Evolutionary conservation across 2,329 filamentous ascomycete species (phyloP).

Genomic region (Botrytis elliptica): DNA sequence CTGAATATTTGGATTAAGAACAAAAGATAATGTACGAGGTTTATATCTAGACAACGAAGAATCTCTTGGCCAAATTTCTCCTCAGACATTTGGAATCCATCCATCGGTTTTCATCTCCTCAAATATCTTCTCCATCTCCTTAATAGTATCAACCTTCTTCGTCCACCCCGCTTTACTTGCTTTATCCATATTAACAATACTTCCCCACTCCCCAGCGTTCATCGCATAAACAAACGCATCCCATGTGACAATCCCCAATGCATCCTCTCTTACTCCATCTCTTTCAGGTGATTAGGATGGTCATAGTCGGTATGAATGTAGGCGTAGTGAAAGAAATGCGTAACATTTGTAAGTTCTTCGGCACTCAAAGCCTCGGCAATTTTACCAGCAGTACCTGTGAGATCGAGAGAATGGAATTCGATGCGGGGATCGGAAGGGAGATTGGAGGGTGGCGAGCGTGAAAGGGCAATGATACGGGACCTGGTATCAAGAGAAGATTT

Average conservation of each 20-base stretch:
- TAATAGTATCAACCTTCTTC: constrained; percentile 7
- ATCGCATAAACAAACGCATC: constrained; percentile 13
- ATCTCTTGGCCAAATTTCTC: neutral
- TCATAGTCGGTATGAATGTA: constrained; percentile 14
- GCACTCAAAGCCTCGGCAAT: neutral
- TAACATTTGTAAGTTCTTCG: neutral
- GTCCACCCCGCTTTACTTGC: constrained; percentile 13
- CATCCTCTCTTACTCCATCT: constrained; percentile 7
- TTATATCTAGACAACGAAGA: neutral
- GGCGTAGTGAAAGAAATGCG: constrained; percentile 17
- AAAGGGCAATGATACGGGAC: constrained; percentile 6
- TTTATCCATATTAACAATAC: constrained; percentile 16
- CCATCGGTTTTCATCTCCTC: constrained; percentile 16
- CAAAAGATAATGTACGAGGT: neutral
- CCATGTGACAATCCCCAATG: constrained; percentile 7
- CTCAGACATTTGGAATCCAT: constrained; percentile 1
- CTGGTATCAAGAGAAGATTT: neutral
- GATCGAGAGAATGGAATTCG: neutral
- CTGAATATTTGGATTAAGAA: neutral
- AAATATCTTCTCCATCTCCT: constrained; percentile 17
- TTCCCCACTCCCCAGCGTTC: constrained; percentile 14
- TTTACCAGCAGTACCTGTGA: neutral
- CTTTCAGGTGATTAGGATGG: neutral
- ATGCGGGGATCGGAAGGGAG: neutral
- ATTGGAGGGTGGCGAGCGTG: neutral